Conservation (phyloP, 495 filamentous ascomycete species). For the Aspergillus steynii region DNA sequence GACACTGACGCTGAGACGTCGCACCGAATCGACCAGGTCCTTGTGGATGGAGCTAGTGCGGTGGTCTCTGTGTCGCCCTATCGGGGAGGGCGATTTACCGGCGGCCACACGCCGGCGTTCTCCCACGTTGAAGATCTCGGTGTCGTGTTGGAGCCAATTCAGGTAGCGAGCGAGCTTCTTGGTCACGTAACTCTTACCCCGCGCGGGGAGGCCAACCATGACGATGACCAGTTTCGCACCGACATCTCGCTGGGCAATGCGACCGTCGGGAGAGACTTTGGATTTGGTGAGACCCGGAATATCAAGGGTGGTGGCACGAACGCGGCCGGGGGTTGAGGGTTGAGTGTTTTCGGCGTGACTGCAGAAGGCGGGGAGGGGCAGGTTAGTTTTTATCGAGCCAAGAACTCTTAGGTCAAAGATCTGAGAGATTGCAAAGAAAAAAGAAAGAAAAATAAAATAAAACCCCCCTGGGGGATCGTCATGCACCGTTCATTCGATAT, state of each 20-base stretch:
- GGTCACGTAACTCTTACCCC: slow-evolving; percentile 97
- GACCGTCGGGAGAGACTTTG: slow-evolving; percentile 89
- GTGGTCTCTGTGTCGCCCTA: slow-evolving; percentile 25
- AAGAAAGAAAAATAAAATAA: slow-evolving; percentile 3
- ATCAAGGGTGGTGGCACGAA: slow-evolving; percentile 81
- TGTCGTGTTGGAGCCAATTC: slow-evolving; percentile 96
- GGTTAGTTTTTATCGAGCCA: neutral
- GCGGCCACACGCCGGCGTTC: slow-evolving; percentile 82
- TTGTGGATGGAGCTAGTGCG: slow-evolving; percentile 37
- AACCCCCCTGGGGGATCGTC: neutral
- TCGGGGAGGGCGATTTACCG: slow-evolving; percentile 48
- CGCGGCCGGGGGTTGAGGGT: slow-evolving; percentile 53
- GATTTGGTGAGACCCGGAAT: slow-evolving; percentile 90
- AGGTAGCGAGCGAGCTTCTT: slow-evolving; percentile 95
- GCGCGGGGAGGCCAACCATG: slow-evolving; percentile 94
- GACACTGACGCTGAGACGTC: slow-evolving; percentile 45
- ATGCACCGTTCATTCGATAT: neutral
- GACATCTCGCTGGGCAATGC: slow-evolving; percentile 87
- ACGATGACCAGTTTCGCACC: slow-evolving; percentile 95
- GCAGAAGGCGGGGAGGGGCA: neutral
- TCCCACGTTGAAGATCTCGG: slow-evolving; percentile 95
- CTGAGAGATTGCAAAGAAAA: neutral
- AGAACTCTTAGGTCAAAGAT: slow-evolving; percentile 2
- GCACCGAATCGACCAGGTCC: slow-evolving; percentile 45
- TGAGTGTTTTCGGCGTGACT: slow-evolving; percentile 33